Evolutionary conservation across 1,139 yeast genomes (phyloP), one percentile per base, ranked within the genome.

Genomic region (Candida pseudoviswanathii): DNA sequence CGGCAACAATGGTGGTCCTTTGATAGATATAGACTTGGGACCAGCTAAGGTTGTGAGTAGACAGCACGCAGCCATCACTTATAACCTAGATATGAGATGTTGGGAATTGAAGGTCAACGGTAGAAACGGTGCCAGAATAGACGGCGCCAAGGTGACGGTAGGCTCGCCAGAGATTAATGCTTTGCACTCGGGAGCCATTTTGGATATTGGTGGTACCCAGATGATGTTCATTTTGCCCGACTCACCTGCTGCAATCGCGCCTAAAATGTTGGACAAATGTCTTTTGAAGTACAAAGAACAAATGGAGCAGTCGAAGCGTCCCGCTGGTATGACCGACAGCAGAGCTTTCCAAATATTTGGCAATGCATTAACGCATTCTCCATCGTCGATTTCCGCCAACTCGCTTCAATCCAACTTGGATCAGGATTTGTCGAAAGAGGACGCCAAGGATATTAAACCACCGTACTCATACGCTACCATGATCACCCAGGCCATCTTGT

Each of bases 151-250:
- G 68, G 80, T 78, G 16, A 73, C 71, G 57, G 79, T 72, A 52
- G 86, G 82, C 49, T 62, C 69, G 10, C 62, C 75, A 6, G 65
- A 71, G 5, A 74, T 83, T 5, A 78, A 85, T 21, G 78, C 84
- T 9, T 77, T 94, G 53, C 80, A 81, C 48, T 86, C 95, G 2
- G 99, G 98, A 8, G 90, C 95, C 44, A 84, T 94, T 21, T 71
- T 94, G 53, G 99, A 94, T 63, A 85, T 94, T 45, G 98, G 98
- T 7, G 98, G 97, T 2, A 92, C 96, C 10, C 99, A 94, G 69
- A 94, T 94, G 99, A 94, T 94, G 96, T 94, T 94, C 65, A 94
- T 94, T 34, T 73, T 94, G 56, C 99, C 99, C 0, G 98, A 92
- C 63, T 84, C 89, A 5, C 82, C 85, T n/a, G 97, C 97, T 1